Evolutionary conservation across 768 basidiomycete genomes (phyloP).

Genomic region (Lactarius pseudohatsudake): DNA sequence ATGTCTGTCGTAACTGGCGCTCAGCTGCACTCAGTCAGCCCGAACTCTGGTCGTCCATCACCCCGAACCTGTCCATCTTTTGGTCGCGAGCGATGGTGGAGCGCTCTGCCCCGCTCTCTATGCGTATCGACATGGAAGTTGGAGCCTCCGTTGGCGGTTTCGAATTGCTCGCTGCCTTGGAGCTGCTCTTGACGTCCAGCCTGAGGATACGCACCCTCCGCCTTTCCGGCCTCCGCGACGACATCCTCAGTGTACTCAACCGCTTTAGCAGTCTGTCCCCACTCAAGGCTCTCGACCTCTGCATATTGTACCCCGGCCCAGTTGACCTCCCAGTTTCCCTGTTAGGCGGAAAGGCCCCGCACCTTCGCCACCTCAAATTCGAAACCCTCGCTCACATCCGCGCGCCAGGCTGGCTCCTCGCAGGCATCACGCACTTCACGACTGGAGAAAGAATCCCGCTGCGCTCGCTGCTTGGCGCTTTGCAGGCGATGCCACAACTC

Average conservation of each 20-base stretch:
- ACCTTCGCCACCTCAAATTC: conserved; percentile 13
- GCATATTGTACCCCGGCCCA: background rate
- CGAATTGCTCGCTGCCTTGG: conserved; percentile 15
- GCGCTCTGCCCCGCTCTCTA: conserved; percentile 19
- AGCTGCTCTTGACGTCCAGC: conserved; percentile 5
- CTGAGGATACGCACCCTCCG: conserved; percentile 13
- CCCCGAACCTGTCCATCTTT: conserved; percentile 7
- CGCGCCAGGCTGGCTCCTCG: conserved; percentile 16
- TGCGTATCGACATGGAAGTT: background rate
- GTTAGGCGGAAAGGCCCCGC: conserved; percentile 11
- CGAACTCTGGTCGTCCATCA: conserved; percentile 22
- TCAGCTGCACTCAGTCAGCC: conserved; percentile 18
- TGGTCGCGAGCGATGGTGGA: conserved; percentile 23
- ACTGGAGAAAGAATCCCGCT: background rate
- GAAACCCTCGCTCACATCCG: background rate
- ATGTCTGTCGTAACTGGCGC: conserved; percentile 22
- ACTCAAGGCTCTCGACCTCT: conserved; percentile 4
- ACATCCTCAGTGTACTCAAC: conserved; percentile 14
- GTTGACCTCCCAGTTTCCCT: conserved; percentile 10
- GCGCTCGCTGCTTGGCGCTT: background rate
- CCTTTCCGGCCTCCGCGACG: conserved; percentile 8
- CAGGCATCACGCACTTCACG: conserved; percentile 15
- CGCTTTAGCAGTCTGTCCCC: conserved; percentile 13
- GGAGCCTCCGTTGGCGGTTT: background rate
- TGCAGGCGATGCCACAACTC: conserved; percentile 17